Evolutionary conservation across 768 basidiomycete species (phyloP), one percentile per base, ranked within the genome.

Genomic region (Solioccasus polychromus): DNA sequence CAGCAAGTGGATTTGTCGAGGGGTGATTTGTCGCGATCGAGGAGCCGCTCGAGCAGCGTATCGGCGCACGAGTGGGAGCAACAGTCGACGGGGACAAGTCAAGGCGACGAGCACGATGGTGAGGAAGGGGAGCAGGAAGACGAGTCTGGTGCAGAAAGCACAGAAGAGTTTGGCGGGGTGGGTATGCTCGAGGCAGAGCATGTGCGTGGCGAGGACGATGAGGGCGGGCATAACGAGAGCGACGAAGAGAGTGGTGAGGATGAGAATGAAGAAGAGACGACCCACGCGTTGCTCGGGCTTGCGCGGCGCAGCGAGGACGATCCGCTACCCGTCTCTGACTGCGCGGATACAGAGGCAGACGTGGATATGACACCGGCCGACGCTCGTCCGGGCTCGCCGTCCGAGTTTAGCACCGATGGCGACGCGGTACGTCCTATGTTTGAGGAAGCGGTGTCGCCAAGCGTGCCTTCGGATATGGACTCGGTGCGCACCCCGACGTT

Each of bases 1-100:
- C 94, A 95, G 58, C 83, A 87, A 36, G 73, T 77, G 1, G 87
- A 88, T 55, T 67, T 92, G 35, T 69, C 70, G 1, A 73, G 75
- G 39, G 74, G 72, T 8, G 78, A 75, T 39, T 42, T 66, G n/a
- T 70, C 67, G 24, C 58, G 67, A 15, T 72, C 74, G 15, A 69
- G 73, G 20, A 89, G 83, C 54, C 76, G 81, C 14, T 83, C 83
- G 2, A 75, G 71, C 34, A 83, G 78, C 29, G 57, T 71, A 35
- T 75, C 71, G 0, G 66, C 55, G 18, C 45, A 48, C 5, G 60
- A 54, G 12, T 53, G 60, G 49, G 67, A 55, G 2, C 57, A 34
- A 3, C 52, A 34, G 20, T 52, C 59, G 18, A 39, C 5, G 4
- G 47, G 38, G 35, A 41, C 41, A 18, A 60, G 57, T 17, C 60